Base-by-base conservation (phyloP, 139 green algal species). In the Chlorella sp. region DNA sequence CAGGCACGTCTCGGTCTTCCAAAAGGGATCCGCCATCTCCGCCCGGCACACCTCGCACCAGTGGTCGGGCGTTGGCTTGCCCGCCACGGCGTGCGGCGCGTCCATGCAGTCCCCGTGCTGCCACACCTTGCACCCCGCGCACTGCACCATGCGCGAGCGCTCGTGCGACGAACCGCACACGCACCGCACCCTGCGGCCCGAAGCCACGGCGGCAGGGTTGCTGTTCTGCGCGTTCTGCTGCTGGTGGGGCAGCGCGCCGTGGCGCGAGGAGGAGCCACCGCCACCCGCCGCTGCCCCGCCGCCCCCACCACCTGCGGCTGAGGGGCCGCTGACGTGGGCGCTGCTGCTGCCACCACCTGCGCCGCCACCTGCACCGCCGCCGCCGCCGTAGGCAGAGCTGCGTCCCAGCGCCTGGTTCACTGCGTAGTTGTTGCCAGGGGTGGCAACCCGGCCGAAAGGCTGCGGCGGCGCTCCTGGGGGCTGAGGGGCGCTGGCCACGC, bases 11-110 rank as follows among this genome's bases (percentile, higher is more conserved):
- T 78, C 67, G 2, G 77, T 35, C 63, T 83, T 77, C 86, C 87
- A 94, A 65, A 93, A 95, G 0, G 90, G 90, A 70, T 95, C 90
- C 22, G 85, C 82, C 14, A 86, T 69, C 4, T 71, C 65, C 0
- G 81, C 66, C 35, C 90, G 72, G 67, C 87, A 93, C 17, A 63
- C n/a, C 70, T 90, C 82, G 62, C 85, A 92, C 42, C 73, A 51
- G 73, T 55, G 42, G 17, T 24, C 10, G 42, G 42, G 17, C 10
- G 17, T 55, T 55, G 42, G 17, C 10, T 17, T 55, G 42, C 10
- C 42, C 42, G 17, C 42, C 42, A 55, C 10, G 42, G 10, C 10
- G 42, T 55, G 33, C 4, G 33, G 62, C 71, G 81, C 27, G 20
- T 34, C 72, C 49, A 87, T 69, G 75, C 88, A 94, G 0, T 72